Percentiles rank a stretch among this genome's conserved stretches.
Conservation (phyloP, 148 eudicot genomes). For the Nepenthes gracilis region DNA sequence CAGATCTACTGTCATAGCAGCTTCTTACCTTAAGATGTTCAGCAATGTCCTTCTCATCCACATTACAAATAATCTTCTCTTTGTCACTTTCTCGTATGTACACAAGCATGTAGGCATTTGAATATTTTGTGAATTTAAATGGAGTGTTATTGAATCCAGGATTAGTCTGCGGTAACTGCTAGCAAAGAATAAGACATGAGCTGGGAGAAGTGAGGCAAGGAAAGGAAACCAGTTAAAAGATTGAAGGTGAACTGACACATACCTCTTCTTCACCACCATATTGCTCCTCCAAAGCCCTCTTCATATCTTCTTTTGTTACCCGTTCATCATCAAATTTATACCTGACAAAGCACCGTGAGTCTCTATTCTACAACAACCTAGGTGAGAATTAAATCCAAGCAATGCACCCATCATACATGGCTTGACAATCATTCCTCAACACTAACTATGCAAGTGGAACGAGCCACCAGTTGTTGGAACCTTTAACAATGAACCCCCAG, state of each 20-base stretch:
- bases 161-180: conserved; percentile 78
- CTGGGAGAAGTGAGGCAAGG: background rate
- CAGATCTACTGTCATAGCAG: conserved; percentile 5
- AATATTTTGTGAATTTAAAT: conserved; percentile 87
- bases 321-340: conserved; percentile 93
- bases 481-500: no score
- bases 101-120: conserved; percentile 98
- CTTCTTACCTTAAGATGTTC: conserved; percentile 80
- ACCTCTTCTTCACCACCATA: conserved; percentile 99
- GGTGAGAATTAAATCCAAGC: no score
- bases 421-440: no score
- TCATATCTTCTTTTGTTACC: conserved; percentile 79
- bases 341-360: conserved; percentile 23
- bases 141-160: conserved; percentile 84
- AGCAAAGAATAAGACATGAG: conserved; percentile 3
- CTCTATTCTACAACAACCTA: background rate
- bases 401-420: no score
- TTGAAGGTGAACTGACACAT: background rate
- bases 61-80: conserved; percentile 85
- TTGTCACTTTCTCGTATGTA: conserved; percentile 94
- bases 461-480: no score
- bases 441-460: no score
- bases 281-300: conserved; percentile 83
- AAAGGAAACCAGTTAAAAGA: background rate
- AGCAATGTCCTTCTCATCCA: conserved; percentile 92